Percentiles rank a stretch among this genome's conserved stretches.
These are phyloP conservation scores for Coemansia sp. DNA, from an alignment of 192 early-diverging fungal genomes.

Conservation along the genomic window DNA sequence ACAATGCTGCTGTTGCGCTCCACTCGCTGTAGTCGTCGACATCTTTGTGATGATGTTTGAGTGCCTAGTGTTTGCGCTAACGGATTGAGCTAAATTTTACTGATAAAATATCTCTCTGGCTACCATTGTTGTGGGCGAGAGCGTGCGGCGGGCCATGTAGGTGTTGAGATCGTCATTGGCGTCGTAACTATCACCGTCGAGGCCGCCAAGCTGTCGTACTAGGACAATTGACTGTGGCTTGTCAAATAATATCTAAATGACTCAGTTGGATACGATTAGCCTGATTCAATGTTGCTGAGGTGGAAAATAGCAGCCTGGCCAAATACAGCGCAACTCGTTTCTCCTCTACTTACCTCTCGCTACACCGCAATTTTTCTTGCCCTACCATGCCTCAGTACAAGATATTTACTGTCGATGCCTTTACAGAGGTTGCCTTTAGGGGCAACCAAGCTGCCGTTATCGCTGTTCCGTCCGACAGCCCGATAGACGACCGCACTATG, in stretches of 20 bases:
- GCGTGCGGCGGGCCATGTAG: conserved; percentile 21
- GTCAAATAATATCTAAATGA: neutral
- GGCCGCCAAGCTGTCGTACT: conserved; percentile 50
- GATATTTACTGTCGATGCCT: conserved; percentile 40
- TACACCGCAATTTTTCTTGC: neutral
- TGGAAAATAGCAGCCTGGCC: too few species aligned
- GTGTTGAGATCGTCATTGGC: conserved; percentile 73
- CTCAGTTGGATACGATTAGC: too few species aligned
- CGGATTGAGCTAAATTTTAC: conserved; percentile 19
- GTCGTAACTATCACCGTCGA: conserved; percentile 73
- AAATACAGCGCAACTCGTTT: too few species aligned
- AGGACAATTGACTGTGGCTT: neutral
- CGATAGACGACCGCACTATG: conserved; percentile 11
- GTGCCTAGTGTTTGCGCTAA: conserved; percentile 46
- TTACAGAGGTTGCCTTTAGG: conserved; percentile 22
- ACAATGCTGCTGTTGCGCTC: neutral
- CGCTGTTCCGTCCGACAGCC: conserved; percentile 13
- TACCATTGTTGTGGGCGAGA: neutral
- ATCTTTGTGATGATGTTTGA: conserved; percentile 48
- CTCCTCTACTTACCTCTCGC: conserved; percentile 4
- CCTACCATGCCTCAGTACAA: conserved; percentile 20
- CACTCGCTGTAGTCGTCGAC: conserved; percentile 31
- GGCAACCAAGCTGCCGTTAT: conserved; percentile 48
- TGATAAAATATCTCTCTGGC: neutral
- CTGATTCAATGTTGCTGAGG: too few species aligned